A percentile compares a stretch with the other conserved stretches of the same genome.
phyloP scores from a whole-genome alignment of 805 yeast genomes.

The Metschnikowia anglica region DNA sequence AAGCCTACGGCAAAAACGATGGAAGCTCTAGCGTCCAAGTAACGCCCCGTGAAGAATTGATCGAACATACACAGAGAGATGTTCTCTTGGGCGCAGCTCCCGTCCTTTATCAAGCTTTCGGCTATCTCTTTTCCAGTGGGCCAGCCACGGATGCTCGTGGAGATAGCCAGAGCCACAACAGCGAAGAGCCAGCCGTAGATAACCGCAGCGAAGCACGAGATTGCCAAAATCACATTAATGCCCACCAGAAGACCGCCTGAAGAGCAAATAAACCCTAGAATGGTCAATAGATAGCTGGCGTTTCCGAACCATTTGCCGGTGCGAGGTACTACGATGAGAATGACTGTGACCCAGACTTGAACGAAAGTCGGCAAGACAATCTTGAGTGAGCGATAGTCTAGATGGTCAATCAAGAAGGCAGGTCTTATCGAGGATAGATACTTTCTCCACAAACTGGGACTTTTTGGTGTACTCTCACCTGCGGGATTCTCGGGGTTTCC shows the following conservation, averaged over 20 bases:
- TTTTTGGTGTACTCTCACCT: slow-evolving; percentile 1
- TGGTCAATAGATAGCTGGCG: slow-evolving; percentile 29
- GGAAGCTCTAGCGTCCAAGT: slow-evolving; percentile 24
- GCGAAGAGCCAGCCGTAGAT: slow-evolving; percentile 26
- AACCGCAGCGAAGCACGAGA: slow-evolving; percentile 20
- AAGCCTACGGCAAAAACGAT: slow-evolving; percentile 27
- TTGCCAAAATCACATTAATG: slow-evolving; percentile 19
- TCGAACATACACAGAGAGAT: slow-evolving; percentile 20
- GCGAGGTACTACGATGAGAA: slow-evolving; percentile 26
- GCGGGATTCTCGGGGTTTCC: background rate
- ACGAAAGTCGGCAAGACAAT: slow-evolving; percentile 27
- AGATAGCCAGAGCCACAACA: slow-evolving; percentile 27
- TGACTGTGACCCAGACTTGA: slow-evolving; percentile 28
- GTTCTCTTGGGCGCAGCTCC: slow-evolving; percentile 25
- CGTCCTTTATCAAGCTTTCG: slow-evolving; percentile 23
- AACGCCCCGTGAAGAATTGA: slow-evolving; percentile 29
- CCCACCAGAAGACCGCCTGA: slow-evolving; percentile 30
- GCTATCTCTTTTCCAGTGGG: slow-evolving; percentile 23
- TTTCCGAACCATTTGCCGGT: slow-evolving; percentile 30
- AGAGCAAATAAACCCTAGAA: slow-evolving; percentile 27
- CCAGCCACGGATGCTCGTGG: slow-evolving; percentile 25
- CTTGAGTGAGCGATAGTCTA: slow-evolving; percentile 28
- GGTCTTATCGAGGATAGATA: slow-evolving; percentile 20
- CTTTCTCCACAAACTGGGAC: slow-evolving; percentile 5
- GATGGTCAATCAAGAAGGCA: slow-evolving; percentile 26